Percentiles rank a stretch among this genome's conserved stretches.
phyloP scores from a whole-genome alignment of 345 rosid genomes.

The Boechera retrofracta region DNA sequence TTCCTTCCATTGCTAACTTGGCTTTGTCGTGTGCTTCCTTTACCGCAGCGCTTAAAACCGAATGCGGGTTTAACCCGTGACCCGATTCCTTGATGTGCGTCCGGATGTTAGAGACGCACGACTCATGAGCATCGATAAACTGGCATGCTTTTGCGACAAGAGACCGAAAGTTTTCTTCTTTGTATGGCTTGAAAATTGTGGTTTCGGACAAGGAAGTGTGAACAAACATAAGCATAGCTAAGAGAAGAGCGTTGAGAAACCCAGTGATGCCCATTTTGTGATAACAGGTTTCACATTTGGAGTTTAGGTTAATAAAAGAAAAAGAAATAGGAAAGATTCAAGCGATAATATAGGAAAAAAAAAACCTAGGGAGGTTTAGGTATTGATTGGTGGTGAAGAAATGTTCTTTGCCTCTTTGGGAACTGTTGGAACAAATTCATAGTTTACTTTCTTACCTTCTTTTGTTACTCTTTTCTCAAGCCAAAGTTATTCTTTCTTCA shows the following conservation, averaged over 20 bases:
- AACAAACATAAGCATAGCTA: conserved; percentile 46
- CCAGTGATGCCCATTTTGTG: conserved; percentile 51
- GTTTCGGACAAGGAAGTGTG: conserved; percentile 45
- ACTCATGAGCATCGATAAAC: conserved; percentile 52
- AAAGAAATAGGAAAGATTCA: conserved; percentile 10
- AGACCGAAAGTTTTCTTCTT: conserved; percentile 47
- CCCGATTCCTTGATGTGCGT: conserved; percentile 46
- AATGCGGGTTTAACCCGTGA: conserved; percentile 48
- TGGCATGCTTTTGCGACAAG: conserved; percentile 58
- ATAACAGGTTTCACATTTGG: background rate
- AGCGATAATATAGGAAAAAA: background rate
- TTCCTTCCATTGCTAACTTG: conserved; percentile 54
- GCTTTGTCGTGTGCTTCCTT: conserved; percentile 70
- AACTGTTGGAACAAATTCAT: conserved; percentile 41
- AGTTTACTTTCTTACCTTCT: conserved; percentile 46
- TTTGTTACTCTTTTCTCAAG: conserved; percentile 46
- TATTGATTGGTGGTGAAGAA: conserved; percentile 61
- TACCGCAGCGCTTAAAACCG: conserved; percentile 67
- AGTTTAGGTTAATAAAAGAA: conserved; percentile 34
- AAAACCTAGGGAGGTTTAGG: conserved; percentile 35
- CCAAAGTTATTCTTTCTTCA: conserved; percentile 61
- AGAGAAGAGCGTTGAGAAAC: conserved; percentile 46
- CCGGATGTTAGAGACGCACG: conserved; percentile 57
- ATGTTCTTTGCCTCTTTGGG: conserved; percentile 50
- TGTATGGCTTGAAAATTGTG: conserved; percentile 35